Evolutionary conservation across 1,139 yeast species (phyloP), one percentile per base, ranked within the genome.

Genomic region (Yamadazyma diospyri): DNA sequence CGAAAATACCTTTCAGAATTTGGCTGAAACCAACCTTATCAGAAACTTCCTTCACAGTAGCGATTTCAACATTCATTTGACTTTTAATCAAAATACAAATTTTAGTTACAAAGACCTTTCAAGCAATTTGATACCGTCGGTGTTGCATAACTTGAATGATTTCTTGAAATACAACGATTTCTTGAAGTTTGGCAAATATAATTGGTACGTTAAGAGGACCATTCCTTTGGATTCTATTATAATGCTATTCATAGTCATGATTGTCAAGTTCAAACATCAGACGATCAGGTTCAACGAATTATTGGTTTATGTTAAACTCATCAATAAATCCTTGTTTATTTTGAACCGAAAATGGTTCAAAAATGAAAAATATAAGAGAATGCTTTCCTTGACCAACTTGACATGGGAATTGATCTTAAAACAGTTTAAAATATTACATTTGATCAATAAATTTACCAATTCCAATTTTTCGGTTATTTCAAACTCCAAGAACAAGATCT

Each of bases 181-280:
- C 37, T 62, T 68, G 41, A 68, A 68, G 37, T 61, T 70, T 43
- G 76, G 76, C 0, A 66, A 62, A 38, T 77, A 61, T 50, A 77
- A 76, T 46, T 77, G 82, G 82, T 77, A 74, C 41, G 66, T 76
- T 32, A 71, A 76, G 45, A 59, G 79, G 33, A 72, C 76, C 5
- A 68, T 77, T 32, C 83, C 83, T 3, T 60, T 76, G 34, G 81
- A 77, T 49, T 75, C 79, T n/a, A 65, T 77, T 8, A 71, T 76
- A 16, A 53, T 76, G 35, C 57, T 76, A 43, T 61, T 74, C 45
- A 69, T 75, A 15, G 70, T 76, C 17, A 61, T 77, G 31, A 64
- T 74, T 2, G 70, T 76, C 6, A 78, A 76, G 47, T 61, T 74
- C 47, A 74, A 73, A 45, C 68, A 62, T 39, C 68, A 65, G 38